Evolutionary conservation across 2,329 filamentous ascomycete species (phyloP).

Genomic region (Eutypa lata): DNA sequence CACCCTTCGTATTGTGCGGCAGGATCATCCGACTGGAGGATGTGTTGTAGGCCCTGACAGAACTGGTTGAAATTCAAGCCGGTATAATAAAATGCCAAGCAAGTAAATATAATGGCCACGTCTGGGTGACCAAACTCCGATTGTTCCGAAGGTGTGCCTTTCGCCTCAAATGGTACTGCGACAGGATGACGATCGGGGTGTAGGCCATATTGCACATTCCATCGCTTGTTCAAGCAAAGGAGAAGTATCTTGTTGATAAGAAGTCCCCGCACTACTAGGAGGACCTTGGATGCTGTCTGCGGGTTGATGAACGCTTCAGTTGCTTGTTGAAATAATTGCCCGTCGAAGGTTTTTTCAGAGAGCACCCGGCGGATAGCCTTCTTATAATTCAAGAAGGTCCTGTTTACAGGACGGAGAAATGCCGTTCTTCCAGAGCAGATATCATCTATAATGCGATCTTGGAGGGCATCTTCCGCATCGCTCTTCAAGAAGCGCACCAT

Average conservation of each 20-base stretch:
- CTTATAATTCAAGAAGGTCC: too few relatives aligned
- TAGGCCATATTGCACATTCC: slow-evolving; percentile 65
- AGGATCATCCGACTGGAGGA: slow-evolving; percentile 55
- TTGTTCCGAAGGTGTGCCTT: slow-evolving; percentile 58
- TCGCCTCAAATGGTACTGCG: slow-evolving; percentile 65
- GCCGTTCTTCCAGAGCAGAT: slow-evolving; percentile 31
- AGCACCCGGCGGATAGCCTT: slow-evolving; percentile 22
- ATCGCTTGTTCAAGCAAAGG: slow-evolving; percentile 58
- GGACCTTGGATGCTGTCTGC: slow-evolving; percentile 23
- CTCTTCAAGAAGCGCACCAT: slow-evolving; percentile 52
- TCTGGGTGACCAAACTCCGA: slow-evolving; percentile 69
- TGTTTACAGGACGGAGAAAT: slow-evolving; percentile 16
- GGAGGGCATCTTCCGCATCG: slow-evolving; percentile 43
- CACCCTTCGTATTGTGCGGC: slow-evolving; percentile 52
- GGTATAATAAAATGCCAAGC: slow-evolving; percentile 63
- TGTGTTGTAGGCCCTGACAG: slow-evolving; percentile 41
- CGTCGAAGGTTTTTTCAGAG: slow-evolving; percentile 16
- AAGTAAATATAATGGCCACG: slow-evolving; percentile 62
- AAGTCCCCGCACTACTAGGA: slow-evolving; percentile 62
- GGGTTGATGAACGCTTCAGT: slow-evolving; percentile 28
- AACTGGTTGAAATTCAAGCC: slow-evolving; percentile 51
- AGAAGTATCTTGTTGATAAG: slow-evolving; percentile 58
- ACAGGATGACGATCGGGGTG: slow-evolving; percentile 53
- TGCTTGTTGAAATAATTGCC: slow-evolving; percentile 12
- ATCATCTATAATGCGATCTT: slow-evolving; percentile 36